These are phyloP conservation scores for Paecilomyces dactylethromorphus DNA, from an alignment of 2,329 filamentous ascomycete genomes.

Conservation along the genomic window DNA sequence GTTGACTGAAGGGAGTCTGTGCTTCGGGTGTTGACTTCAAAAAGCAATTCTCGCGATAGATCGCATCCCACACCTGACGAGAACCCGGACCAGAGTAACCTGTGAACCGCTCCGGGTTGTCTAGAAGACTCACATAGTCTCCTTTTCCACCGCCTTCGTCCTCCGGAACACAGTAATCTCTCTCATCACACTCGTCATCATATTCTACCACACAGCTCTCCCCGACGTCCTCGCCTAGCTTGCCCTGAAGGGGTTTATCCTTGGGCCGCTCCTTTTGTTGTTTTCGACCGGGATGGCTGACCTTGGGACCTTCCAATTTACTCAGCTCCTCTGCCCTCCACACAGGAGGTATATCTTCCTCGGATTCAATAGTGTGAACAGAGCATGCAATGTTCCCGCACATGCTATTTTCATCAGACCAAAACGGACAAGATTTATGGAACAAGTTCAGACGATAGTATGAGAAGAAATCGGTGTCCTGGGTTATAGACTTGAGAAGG, in stretches of 20 bases:
- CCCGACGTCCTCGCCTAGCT: conserved; percentile 76
- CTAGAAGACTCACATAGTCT: conserved; percentile 89
- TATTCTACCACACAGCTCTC: conserved; percentile 97
- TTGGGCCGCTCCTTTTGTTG: conserved; percentile 63
- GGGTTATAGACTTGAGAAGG: conserved; percentile 71
- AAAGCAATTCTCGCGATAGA: conserved; percentile 98
- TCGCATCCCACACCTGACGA: conserved; percentile 89
- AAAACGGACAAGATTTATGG: conserved; percentile 92
- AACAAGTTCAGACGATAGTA: conserved; percentile 95
- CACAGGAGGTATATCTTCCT: conserved; percentile 84
- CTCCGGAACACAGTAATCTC: conserved; percentile 94
- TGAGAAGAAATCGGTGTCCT: conserved; percentile 92
- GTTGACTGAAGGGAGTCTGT: conserved; percentile 15
- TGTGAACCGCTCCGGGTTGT: conserved; percentile 93
- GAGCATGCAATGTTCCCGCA: conserved; percentile 96
- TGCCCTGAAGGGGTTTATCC: conserved; percentile 69
- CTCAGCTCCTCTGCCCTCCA: conserved; percentile 91
- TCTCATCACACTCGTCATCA: conserved; percentile 92
- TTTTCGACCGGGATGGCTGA: conserved; percentile 75
- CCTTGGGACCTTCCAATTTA: conserved; percentile 84
- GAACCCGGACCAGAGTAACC: conserved; percentile 82
- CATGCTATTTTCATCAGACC: conserved; percentile 86
- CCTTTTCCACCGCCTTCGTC: conserved; percentile 88
- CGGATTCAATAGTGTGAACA: conserved; percentile 89
- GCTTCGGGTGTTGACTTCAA: conserved; percentile 37